Base-by-base conservation (phyloP, 2,329 filamentous ascomycete genomes). In the Onygena corvina region DNA sequence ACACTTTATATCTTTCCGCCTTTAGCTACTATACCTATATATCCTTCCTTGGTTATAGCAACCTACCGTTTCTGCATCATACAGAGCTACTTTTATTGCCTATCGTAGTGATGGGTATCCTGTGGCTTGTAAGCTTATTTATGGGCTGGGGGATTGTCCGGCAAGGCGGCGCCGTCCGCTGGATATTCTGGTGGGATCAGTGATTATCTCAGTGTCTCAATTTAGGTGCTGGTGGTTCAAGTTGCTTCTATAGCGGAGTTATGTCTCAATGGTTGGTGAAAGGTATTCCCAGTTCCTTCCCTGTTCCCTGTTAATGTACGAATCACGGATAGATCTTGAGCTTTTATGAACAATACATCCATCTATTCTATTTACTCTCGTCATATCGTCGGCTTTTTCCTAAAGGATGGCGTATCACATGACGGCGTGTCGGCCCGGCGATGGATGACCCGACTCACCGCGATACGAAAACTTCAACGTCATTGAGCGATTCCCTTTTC, bases 31-130 rank as follows among this genome's bases (percentile, higher is more conserved):
- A 83, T 64, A 79, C 77, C 59, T 75, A 83, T 56, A 80, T 83
- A 58, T 81, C 76, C 6, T 84, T 84, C 61, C 67, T 84, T 36
- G 80, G 80, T 29, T 84, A 83, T 64, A 83, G 83, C 57, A 79
- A 79, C 20, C 67, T 84, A 12, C 80, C 80, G 0, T 83, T 83
- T 60, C 64, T 83, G 20, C 76, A 80, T 59, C 79, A 83, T 55
- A 83, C 80, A 1, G 79, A 83, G 61, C 71, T 83, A 2, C 69
- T 84, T 11, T 70, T 84, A 27, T 68, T 77, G 9, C 80, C 80
- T 0, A 75, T 81, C 42, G 67, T 77, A n/a, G 68, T 78, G 1
- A 74, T 79, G 44, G 72, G 71, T 1, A 67, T 81, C 23, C 59
- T 83, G 21, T 84, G 79, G 79, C 58, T 71, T n/a, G 60, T 73